Evolutionary conservation across 352 stramenopile species (phyloP), one percentile per base, ranked within the genome.

Genomic region (Halophytophthora polymorphica): DNA sequence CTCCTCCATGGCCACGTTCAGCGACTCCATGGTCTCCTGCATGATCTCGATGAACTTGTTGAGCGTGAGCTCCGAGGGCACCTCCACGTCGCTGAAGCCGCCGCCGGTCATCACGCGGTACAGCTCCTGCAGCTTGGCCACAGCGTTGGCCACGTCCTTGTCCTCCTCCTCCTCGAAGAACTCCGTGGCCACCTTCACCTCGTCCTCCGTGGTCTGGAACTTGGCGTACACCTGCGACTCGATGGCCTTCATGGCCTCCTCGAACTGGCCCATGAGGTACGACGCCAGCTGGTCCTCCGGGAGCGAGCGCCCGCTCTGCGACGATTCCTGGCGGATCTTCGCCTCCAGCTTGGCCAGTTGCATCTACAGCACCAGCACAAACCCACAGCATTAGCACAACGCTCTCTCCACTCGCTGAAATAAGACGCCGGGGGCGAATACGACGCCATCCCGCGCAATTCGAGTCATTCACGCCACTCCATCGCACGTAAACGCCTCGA

Each of bases 31-130:
- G 19, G 83, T 92, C 68, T 94, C 83, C 52, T 94, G 80, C 83
- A 94, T 94, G 71, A 94, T 94, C 64, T 76, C 64, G 45, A 94
- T 86, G 53, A 94, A 94, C 80, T 93, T 94, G 37, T 75, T 71
- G 28, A 94, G 71, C 57, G 83, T 92, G 21, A 94, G 68, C 61
- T 94, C 81, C 8, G 71, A 71, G 2, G 83, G 83, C 14, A 94
- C 81, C 39, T 94, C 83, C 6, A 92, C 83, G 53, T 92, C 81
- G 53, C 74, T 86, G 56, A 86, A 83, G 61, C 79, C 76, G 50
- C 77, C 79, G 45, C 83, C 83, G 18, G 81, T 94, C 81, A 94
- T 94, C 46, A 94, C 81, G 33, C 82, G 82, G 73, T 92, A 91
- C 41, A 94, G 65, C 58, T 94, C 83, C 74, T 92, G 82, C 44